Evolutionary conservation across 345 rosid species (phyloP), one percentile per base, ranked within the genome.

Genomic region (Sonneratia caseolaris): DNA sequence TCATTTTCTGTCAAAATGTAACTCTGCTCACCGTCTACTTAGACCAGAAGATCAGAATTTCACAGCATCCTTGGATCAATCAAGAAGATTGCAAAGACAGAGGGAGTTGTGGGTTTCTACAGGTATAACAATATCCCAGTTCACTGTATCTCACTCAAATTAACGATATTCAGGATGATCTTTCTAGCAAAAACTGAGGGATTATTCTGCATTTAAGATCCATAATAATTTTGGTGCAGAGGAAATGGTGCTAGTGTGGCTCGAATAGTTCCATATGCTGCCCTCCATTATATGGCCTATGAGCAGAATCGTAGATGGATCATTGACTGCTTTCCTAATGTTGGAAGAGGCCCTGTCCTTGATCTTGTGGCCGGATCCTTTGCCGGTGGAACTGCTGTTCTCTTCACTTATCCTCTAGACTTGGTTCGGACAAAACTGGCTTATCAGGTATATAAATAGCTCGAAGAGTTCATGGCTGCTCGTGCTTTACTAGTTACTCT

Each of bases 211-310:
- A 65, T 64, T 51, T 18, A 53, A 53, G 18, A 4, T 66, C 81
- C 48, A 59, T 45, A 37, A 40, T 64, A 42, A 24, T 21, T 71
- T 56, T 21, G 77, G 62, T 69, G 22, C 83, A 94, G 97, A 79
- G 96, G 97, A 37, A 91, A 91, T 74, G 97, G 97, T 70, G 95
- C 97, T 68, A 89, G 96, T 82, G 91, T 94, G 71, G 97, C 97
- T 57, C 86, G 97, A 74, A 94, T 91, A 72, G 91, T 90, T 57
- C 97, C 98, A 2, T 90, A 94, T 70, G 98, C 97, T 13, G 98
- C 96, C 6, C 96, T 91, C 75, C 97, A 94, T 81, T 94, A 88
- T 73, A 94, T 91, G 98, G 81, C 96, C 68, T 94, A 94, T 48
- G 98, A 94, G 69, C 85, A 94, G 76, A 91, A 94, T 71, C 85